A percentile compares a stretch with the other conserved stretches of the same genome.
Evolutionary conservation across 352 stramenopile genomes (phyloP).

Genomic region (Pythium plurisporium): DNA sequence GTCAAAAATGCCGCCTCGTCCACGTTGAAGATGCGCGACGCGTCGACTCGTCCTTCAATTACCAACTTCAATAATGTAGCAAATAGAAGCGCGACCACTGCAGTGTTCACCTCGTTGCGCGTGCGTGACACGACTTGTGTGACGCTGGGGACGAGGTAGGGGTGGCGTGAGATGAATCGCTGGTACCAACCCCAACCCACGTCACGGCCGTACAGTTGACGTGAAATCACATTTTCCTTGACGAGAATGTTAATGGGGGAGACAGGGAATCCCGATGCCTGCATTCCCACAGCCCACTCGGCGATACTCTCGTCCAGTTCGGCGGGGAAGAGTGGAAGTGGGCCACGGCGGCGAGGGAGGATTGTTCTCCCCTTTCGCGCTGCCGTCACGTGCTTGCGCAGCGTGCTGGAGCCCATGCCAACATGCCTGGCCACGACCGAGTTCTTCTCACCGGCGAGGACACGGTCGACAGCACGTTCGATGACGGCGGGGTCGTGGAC

Average conservation of each 20-base stretch:
- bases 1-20: slow-evolving; percentile 26
- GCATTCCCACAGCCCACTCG: slow-evolving; percentile 20
- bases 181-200: slow-evolving; percentile 18
- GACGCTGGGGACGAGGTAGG: not conserved
- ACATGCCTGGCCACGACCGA: no score
- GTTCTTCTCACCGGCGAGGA: no score
- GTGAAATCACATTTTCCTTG: slow-evolving; percentile 8
- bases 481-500: no score
- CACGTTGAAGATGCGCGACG: slow-evolving; percentile 21
- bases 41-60: slow-evolving; percentile 6
- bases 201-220: not conserved
- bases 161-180: slow-evolving; percentile 13
- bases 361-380: no score
- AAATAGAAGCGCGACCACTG: slow-evolving; percentile 11
- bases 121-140: slow-evolving; percentile 12
- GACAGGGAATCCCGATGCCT: slow-evolving; percentile 13
- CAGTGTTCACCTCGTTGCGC: slow-evolving; percentile 11
- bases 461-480: no score
- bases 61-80: slow-evolving; percentile 14
- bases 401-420: no score
- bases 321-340: not conserved
- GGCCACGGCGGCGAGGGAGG: not conserved
- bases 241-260: slow-evolving; percentile 9
- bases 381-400: no score
- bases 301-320: slow-evolving; percentile 10